Evolutionary conservation across 257 asterid species (phyloP).

Genomic region (Lantana camara): DNA sequence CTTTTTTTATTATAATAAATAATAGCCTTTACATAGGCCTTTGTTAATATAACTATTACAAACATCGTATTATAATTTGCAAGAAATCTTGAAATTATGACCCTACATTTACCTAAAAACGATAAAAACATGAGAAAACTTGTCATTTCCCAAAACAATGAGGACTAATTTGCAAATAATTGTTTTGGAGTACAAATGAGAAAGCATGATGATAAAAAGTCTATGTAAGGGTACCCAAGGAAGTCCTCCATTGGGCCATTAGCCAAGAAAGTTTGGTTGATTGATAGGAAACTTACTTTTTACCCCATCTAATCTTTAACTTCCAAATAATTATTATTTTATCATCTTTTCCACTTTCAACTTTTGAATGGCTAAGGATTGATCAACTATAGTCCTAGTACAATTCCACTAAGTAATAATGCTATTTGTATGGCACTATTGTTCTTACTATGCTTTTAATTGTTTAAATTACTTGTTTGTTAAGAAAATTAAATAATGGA

Average conservation of each 20-base stretch:
- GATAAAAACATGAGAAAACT: neutral
- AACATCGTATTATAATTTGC: no score
- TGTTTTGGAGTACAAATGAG: constrained; percentile 25
- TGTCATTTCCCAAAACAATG: neutral
- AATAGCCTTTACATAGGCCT: no score
- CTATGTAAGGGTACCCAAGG: neutral
- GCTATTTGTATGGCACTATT: neutral
- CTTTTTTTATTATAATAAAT: no score
- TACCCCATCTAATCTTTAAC: constrained; percentile 2
- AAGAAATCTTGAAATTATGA: neutral
- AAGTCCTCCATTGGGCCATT: neutral
- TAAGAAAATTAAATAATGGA: no score
- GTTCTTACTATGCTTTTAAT: neutral
- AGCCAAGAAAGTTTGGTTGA: constrained; percentile 23
- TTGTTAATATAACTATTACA: no score
- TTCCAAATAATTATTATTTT: neutral
- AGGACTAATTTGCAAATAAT: neutral
- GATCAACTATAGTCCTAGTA: neutral
- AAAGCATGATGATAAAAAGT: constrained; percentile 23
- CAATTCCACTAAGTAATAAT: neutral
- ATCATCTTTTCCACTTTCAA: constrained; percentile 1
- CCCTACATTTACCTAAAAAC: neutral
- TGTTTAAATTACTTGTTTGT: no score
- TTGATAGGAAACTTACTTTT: neutral
- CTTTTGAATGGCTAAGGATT: neutral